Evolutionary conservation across 2,329 filamentous ascomycete genomes (phyloP).

Genomic region (Venturia effusa): DNA sequence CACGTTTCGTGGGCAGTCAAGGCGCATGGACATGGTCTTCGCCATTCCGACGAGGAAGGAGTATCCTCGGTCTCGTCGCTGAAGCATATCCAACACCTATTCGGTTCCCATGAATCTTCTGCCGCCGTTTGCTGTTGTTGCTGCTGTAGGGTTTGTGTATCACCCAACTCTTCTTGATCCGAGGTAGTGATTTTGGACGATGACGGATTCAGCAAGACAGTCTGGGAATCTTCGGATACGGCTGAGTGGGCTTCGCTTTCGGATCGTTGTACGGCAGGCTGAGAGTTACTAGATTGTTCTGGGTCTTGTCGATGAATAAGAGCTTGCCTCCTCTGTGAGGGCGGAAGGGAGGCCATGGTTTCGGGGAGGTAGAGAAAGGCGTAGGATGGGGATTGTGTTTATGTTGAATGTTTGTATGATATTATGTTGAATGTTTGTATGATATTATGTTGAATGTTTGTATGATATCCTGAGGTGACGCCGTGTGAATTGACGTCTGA

Average conservation of each 20-base stretch:
- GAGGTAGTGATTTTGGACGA: constrained; percentile 13
- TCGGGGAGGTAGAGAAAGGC: not conserved
- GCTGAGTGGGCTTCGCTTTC: constrained; percentile 25
- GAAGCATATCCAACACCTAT: constrained; percentile 62
- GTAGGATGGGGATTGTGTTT: not conserved
- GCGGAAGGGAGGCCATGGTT: constrained; percentile 8
- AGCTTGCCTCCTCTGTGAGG: constrained; percentile 3
- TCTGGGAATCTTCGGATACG: constrained; percentile 35
- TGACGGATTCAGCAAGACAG: constrained; percentile 30
- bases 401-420: not conserved
- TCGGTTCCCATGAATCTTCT: constrained; percentile 20
- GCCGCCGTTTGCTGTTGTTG: constrained; percentile 7
- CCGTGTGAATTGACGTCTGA: not conserved
- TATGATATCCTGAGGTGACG: not conserved
- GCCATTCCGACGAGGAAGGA: constrained; percentile 58
- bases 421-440: too few species aligned
- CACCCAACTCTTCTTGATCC: not conserved
- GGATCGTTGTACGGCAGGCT: constrained; percentile 18
- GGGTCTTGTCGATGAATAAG: constrained; percentile 1
- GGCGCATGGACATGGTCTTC: constrained; percentile 81
- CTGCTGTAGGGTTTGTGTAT: constrained; percentile 6
- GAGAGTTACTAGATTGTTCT: constrained; percentile 6
- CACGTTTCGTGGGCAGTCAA: constrained; percentile 85
- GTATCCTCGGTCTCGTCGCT: constrained; percentile 53
- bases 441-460: too few species aligned